phyloP scores from a whole-genome alignment of 352 stramenopile species.

The Phytophthora pistaciae region DNA sequence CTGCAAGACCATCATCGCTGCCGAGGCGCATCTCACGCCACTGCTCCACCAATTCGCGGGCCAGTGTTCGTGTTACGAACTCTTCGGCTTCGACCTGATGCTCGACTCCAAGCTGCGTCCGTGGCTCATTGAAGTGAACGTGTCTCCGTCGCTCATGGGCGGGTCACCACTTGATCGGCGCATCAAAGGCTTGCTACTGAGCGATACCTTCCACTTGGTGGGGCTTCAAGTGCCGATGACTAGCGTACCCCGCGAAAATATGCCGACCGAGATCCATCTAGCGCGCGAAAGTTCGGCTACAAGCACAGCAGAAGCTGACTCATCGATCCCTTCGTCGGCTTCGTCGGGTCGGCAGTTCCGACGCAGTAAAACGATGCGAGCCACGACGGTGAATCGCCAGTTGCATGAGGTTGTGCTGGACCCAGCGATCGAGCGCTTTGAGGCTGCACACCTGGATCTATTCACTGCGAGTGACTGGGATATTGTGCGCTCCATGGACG shows the following conservation, averaged over 20 bases:
- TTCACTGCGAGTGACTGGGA: constrained; percentile 69
- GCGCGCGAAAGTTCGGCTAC: background rate
- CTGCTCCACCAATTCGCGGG: constrained; percentile 68
- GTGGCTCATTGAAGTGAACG: constrained; percentile 84
- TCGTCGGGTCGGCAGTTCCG: constrained; percentile 18
- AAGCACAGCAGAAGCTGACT: background rate
- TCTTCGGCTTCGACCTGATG: constrained; percentile 86
- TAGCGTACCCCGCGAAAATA: constrained; percentile 30
- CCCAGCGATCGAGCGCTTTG: constrained; percentile 45
- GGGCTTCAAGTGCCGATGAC: constrained; percentile 58
- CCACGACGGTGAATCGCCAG: constrained; percentile 47
- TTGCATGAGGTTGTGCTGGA: constrained; percentile 71
- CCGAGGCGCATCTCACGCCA: constrained; percentile 69
- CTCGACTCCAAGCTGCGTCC: constrained; percentile 62
- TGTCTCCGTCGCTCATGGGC: constrained; percentile 85
- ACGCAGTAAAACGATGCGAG: constrained; percentile 30
- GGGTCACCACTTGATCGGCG: constrained; percentile 74
- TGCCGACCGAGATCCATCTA: constrained; percentile 28
- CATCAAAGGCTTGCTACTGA: constrained; percentile 82
- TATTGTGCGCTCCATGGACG: constrained; percentile 71
- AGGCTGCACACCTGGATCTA: constrained; percentile 58
- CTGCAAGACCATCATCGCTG: constrained; percentile 78
- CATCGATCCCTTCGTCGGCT: constrained; percentile 13
- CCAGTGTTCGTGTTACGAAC: constrained; percentile 66
- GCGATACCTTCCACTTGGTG: constrained; percentile 85